Evolutionary conservation across 1,284 basidiomycete species (phyloP).

Genomic region (Afroboletus lepidellus): DNA sequence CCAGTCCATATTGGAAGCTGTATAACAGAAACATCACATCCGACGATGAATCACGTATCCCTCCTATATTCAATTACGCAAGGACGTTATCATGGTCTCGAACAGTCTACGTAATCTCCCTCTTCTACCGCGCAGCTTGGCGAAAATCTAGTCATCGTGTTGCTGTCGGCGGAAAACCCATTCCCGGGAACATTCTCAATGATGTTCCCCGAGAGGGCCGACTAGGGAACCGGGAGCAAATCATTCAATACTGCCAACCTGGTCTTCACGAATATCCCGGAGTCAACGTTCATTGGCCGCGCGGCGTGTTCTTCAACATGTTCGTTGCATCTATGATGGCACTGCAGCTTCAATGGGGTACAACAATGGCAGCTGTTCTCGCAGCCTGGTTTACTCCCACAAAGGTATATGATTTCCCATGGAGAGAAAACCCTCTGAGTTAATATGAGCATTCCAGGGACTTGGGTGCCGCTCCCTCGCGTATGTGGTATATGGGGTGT

Average conservation of each 20-base stretch:
- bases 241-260: conserved; percentile 27
- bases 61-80: conserved; percentile 37
- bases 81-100: conserved; percentile 28
- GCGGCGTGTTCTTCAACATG: conserved; percentile 34
- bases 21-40: conserved; percentile 4
- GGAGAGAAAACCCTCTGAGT: not conserved
- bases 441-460: conserved; percentile 9
- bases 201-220: conserved; percentile 1
- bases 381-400: conserved; percentile 41
- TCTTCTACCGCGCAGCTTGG: conserved; percentile 25
- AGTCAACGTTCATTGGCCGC: conserved; percentile 24
- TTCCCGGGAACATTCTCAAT: no score
- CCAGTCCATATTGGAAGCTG: conserved; percentile 8
- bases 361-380: conserved; percentile 37
- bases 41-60: conserved; percentile 24
- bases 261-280: conserved; percentile 1
- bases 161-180: no score
- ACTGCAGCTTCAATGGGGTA: conserved; percentile 41
- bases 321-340: conserved; percentile 35
- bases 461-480: conserved; percentile 42
- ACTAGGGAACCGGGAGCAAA: conserved; percentile 14
- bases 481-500: conserved; percentile 38
- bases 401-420: conserved; percentile 13
- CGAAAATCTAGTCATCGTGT: conserved; percentile 6
- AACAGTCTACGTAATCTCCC: conserved; percentile 16